Percentiles rank a stretch among this genome's conserved stretches.
These are phyloP conservation scores for Fusarium xyrophilum DNA, from an alignment of 2,329 filamentous ascomycete genomes.

Conservation along the genomic window DNA sequence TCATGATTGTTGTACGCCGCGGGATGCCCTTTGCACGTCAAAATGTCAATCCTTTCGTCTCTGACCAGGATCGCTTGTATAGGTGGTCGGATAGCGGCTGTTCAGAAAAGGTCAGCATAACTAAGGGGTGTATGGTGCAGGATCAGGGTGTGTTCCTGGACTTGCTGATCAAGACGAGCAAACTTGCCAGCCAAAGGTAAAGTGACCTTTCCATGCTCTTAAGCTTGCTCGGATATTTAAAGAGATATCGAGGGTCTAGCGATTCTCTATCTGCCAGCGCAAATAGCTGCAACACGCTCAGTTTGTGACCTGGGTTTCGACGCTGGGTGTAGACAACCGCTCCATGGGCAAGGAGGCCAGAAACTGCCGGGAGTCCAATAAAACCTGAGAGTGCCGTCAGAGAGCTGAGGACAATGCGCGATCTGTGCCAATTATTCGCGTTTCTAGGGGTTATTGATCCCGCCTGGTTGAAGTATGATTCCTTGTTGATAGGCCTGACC, in stretches of 20 bases:
- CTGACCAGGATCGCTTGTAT: conserved; percentile 2
- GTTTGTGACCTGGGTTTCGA: not conserved
- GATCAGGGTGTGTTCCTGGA: not conserved
- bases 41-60: not conserved
- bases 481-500: conserved; percentile 7
- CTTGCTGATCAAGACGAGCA: conserved; percentile 22
- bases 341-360: conserved; percentile 19
- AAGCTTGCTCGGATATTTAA: fast-evolving
- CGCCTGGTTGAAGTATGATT: conserved; percentile 12
- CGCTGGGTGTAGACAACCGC: conserved; percentile 25
- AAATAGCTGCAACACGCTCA: conserved; percentile 16
- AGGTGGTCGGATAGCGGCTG: conserved; percentile 15
- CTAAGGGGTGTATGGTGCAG: too few species aligned
- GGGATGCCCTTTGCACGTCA: conserved; percentile 5
- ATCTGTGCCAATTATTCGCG: not conserved
- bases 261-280: conserved; percentile 19
- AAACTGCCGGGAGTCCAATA: conserved; percentile 18
- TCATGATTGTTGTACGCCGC: fast-evolving
- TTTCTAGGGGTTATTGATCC: not conserved
- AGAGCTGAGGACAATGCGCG: not conserved
- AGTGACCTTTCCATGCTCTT: not conserved
- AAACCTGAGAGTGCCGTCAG: not conserved
- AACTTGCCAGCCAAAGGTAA: conserved; percentile 4
- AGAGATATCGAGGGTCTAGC: not conserved
- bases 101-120: not conserved